Base-by-base conservation (phyloP, 164 flowering plant genomes). In the Nymphaea thermarum region DNA sequence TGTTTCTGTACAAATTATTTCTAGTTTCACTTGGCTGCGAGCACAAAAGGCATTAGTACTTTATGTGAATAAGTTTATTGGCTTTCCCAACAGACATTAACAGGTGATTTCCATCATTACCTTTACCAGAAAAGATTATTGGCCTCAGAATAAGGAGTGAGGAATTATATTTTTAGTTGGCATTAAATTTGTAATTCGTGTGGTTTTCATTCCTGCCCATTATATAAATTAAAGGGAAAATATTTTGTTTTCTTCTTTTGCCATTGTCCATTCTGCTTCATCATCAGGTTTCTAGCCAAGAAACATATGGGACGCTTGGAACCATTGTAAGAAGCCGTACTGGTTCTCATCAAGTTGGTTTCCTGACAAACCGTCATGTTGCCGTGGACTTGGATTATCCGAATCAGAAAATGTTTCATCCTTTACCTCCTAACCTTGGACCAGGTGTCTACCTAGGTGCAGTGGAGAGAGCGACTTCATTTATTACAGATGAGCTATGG, bases 391-490 rank as follows among this genome's bases (percentile, higher is more conserved):
- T 94, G 65, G 98, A 94, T 76, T 94, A 89, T 76, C 98, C 98
- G 64, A 94, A 80, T 71, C 99, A 94, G 78, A 94, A 94, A 77
- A 94, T 94, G 99, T 94, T 91, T 80, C 99, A 94, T 82, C 99
- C 99, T 73, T 79, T 94, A 73, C 99, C 99, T 16, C 99, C 99
- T 63, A 91, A 85, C 77, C 92, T 91, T 70, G 99, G 99, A 71
- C 99, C 99, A 53, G 99, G 96, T 12, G 94, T 91, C 17, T 94
- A 94, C 78, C 82, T 94, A 25, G 99, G 99, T 74, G 92, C 99
- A 43, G 99, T 94, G 41, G 98, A 94, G 80, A 88, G 98, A 74
- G 98, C 99, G 68, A 94, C 99, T 53, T 94, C 99, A 57, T 94
- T 94, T 77, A 91, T 94, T 71, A 88, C 96, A 15, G 99, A 94